Percentiles rank a stretch among this genome's conserved stretches.
Conservation (phyloP, 2,329 filamentous ascomycete species). For the Colletotrichum destructivum region DNA sequence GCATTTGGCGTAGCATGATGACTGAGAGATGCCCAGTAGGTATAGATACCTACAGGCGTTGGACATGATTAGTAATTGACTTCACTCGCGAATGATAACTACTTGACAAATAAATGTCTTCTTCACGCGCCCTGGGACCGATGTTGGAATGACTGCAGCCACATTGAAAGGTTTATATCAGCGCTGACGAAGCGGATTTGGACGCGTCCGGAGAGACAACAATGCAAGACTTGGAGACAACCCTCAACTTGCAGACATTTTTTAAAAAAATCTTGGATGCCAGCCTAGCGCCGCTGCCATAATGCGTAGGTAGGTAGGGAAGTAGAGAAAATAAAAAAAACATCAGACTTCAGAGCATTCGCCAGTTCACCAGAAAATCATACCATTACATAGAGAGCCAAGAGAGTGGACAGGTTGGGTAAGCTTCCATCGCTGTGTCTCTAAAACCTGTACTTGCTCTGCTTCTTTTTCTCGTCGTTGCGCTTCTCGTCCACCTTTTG, state of each 20-base stretch:
- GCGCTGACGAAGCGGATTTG: background rate
- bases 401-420: too few species aligned
- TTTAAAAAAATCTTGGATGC: constrained; percentile 8
- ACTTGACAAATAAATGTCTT: background rate
- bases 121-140: background rate
- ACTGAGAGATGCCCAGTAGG: constrained; percentile 14
- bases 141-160: background rate
- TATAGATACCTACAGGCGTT: constrained; percentile 12
- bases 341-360: background rate
- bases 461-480: constrained; percentile 72
- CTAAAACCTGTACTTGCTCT: constrained; percentile 67
- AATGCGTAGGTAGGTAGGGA: constrained; percentile 21
- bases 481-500: constrained; percentile 90
- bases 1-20: constrained; percentile 22
- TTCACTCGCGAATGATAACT: background rate
- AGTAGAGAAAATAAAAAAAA: background rate
- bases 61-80: constrained; percentile 7
- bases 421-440: background rate
- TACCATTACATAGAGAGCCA: constrained; percentile 32
- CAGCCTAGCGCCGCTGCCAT: constrained; percentile 29
- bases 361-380: background rate
- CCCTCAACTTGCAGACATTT: background rate
- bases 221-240: background rate
- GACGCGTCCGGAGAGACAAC: background rate
- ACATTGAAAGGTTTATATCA: background rate